Evolutionary conservation across 306 rosid species (phyloP), one percentile per base, ranked within the genome.

Genomic region (Herpetospermum pedunculosum): DNA sequence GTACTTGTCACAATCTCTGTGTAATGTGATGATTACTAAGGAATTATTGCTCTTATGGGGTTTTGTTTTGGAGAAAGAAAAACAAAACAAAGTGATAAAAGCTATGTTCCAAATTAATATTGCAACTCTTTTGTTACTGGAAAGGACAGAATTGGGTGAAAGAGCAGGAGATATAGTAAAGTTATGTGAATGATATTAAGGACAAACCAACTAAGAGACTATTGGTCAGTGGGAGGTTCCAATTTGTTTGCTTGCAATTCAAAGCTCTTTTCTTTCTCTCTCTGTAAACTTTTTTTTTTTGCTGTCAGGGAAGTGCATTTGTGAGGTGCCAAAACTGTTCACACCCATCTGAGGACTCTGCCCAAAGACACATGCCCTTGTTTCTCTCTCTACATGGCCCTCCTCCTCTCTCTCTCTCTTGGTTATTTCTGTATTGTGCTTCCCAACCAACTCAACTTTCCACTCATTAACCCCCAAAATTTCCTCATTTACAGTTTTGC

Each of bases 221-320:
- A 81, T 76, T 82, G 92, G 92, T 75, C 75, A 59, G 62, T 82
- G 72, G 74, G 86, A 76, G 85, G 90, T 81, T 79, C n/a, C 68
- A 37, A 9, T 65, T 87, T 86, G 88, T 84, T 82, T 84, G 87
- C 32, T 81, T 80, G 87, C 91, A 86, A 82, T 86, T 90, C 84
- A 88, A 86, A 83, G 83, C 88, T 75, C 76, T 80, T 84, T 80
- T 75, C 54, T 47, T 80, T 73, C 28, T 65, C 11, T 80, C 10
- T 23, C 3, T 18, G 15, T 60, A n/a, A n/a, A n/a, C n/a, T 18
- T 32, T 8, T 29, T 11, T 29, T 10, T 55, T 3, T 55, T 13
- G 25, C 15, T 69, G 73, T 69, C 73, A 69, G 73, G 74, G 28
- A 70, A 46, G 74, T 70, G 74, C 74, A 40, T 38, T 38, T 64